Evolutionary conservation across 768 basidiomycete genomes (phyloP).

Genomic region (Boletus tylopilopsis): DNA sequence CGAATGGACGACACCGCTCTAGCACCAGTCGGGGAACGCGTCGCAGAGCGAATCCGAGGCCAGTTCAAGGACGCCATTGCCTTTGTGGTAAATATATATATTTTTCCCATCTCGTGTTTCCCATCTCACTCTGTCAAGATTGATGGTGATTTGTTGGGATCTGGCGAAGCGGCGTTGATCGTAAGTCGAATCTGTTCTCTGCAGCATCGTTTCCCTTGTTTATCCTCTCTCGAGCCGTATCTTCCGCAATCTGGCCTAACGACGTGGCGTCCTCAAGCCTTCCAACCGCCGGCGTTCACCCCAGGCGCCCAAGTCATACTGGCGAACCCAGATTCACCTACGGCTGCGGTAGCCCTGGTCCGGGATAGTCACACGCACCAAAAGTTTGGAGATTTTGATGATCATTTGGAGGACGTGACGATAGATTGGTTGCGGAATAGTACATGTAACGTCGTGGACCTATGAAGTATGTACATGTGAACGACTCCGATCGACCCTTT

Average conservation of each 20-base stretch:
- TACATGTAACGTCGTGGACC: constrained; percentile 26
- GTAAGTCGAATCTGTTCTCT: constrained; percentile 37
- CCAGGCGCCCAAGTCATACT: constrained; percentile 46
- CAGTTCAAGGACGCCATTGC: constrained; percentile 61
- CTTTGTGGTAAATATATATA: constrained; percentile 57
- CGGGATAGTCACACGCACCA: constrained; percentile 48
- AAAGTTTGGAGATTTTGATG: constrained; percentile 76
- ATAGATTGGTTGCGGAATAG: constrained; percentile 46
- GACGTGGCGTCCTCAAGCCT: constrained; percentile 46
- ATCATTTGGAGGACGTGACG: constrained; percentile 71
- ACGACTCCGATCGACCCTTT: neutral
- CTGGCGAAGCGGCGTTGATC: constrained; percentile 50
- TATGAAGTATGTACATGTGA: constrained; percentile 13
- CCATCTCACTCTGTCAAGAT: constrained; percentile 38
- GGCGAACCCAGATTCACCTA: constrained; percentile 41
- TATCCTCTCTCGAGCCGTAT: constrained; percentile 44
- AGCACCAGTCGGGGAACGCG: constrained; percentile 61
- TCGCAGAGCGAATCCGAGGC: constrained; percentile 52
- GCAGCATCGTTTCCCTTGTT: neutral
- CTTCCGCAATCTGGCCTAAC: constrained; percentile 36
- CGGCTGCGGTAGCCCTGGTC: constrained; percentile 47
- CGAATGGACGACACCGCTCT: constrained; percentile 56
- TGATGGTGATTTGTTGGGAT: constrained; percentile 56
- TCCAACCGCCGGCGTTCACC: constrained; percentile 41
- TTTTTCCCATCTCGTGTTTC: neutral